Base-by-base conservation (phyloP, 352 stramenopile genomes). In the Saprolegnia parasitica region DNA sequence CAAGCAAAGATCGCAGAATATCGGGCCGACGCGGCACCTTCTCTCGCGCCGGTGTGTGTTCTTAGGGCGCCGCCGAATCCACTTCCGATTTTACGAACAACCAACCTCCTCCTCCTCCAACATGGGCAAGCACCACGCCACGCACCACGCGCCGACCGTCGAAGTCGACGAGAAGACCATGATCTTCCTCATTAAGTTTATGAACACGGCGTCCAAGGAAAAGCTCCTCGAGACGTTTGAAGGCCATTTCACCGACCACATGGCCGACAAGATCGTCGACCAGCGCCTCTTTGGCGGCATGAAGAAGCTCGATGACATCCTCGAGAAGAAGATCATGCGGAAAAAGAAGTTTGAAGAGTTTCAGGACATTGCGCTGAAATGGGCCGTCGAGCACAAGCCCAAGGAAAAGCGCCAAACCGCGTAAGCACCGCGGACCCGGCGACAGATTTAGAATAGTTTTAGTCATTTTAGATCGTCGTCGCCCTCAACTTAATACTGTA, bases 311-410 rank as follows among this genome's bases (percentile, higher is more conserved):
- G 62, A 68, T 24, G 62, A 68, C 46, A 61, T 68, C 46, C 42
- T 68, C 21, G 62, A 68, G 1, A 68, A 68, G 62, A 68, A 68
- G 46, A 54, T 68, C 62, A 56, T 68, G 62, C 62, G 62, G 23
- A 68, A 68, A 47, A 68, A 68, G 62, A 68, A 68, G 37, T 68
- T 61, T 58, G 47, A 52, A 5, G 3, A 54, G 21, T 68, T 68
- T 47, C 62, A 47, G 23, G 50, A 68, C 62, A 8, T 54, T 23
- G 32, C 47, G 13, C 29, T 68, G 40, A 29, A 54, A 21, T 68
- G 24, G 16, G 62, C 62, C 50, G 47, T 45, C 23, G 62, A 68
- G 18, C 35, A 68, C 62, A 68, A 68, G 24, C 62, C 62, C 16
- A 57, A 54, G 15, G 39, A 62, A 9, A 68, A 68, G 52, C 24